phyloP scores from a whole-genome alignment of 495 filamentous ascomycete species.

The Letharia lupina region DNA sequence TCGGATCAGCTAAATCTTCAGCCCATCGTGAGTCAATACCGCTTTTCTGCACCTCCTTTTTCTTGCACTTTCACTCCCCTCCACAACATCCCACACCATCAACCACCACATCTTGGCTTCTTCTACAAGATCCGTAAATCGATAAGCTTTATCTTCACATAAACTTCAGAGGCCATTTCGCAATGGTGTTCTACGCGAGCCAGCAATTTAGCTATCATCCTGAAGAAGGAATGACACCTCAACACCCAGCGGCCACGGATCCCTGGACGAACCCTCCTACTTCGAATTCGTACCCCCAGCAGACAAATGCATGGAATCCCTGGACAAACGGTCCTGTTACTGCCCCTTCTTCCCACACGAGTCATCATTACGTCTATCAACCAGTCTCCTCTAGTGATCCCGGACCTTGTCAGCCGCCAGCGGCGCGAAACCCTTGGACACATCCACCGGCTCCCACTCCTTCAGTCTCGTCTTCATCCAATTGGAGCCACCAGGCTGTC shows the following conservation, averaged over 20 bases:
- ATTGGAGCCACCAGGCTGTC: background rate
- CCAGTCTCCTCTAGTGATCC: background rate
- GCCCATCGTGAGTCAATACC: conserved; percentile 17
- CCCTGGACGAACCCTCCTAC: background rate
- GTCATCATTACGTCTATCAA: conserved; percentile 3
- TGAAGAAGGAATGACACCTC: background rate
- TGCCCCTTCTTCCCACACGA: background rate
- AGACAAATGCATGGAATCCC: background rate
- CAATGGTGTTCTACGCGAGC: background rate
- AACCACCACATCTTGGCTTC: background rate
- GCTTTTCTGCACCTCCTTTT: background rate
- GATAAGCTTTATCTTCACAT: background rate
- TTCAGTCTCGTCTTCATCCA: background rate
- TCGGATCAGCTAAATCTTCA: conserved; percentile 18
- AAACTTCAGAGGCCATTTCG: background rate
- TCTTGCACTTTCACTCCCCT: background rate
- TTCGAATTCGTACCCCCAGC: background rate
- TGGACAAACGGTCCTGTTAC: background rate
- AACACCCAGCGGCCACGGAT: background rate
- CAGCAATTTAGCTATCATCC: conserved; percentile 4
- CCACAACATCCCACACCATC: conserved; percentile 1
- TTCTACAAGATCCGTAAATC: background rate
- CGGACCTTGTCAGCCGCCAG: background rate
- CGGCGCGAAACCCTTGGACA: background rate
- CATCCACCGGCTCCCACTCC: background rate